Evolutionary conservation across 2,329 filamentous ascomycete species (phyloP).

Genomic region (Neofusicoccum laricinum): DNA sequence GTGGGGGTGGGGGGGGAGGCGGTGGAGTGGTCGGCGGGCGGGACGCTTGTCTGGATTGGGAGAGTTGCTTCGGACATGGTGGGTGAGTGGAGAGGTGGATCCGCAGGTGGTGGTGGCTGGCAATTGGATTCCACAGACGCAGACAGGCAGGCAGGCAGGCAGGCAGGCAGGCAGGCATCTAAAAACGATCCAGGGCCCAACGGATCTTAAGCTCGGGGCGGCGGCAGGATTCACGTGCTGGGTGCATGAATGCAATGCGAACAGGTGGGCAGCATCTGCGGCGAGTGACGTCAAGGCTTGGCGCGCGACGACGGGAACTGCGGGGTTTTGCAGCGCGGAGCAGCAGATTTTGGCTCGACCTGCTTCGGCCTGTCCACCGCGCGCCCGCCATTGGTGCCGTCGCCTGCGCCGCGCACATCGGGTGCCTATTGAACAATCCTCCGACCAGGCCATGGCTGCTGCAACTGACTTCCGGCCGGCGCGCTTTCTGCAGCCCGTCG

Average conservation of each 20-base stretch:
- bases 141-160: not conserved
- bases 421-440: too few relatives aligned
- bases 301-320: not conserved
- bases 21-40: not conserved
- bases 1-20: not conserved
- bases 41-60: not conserved
- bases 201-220: not conserved
- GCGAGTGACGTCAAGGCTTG: not conserved
- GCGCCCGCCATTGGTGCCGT: not conserved
- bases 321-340: not conserved
- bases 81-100: not conserved
- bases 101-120: too few relatives aligned
- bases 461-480: slow-evolving; percentile 3
- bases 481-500: slow-evolving; percentile 4
- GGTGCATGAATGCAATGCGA: not conserved
- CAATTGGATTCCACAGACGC: not conserved
- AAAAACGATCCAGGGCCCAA: not conserved
- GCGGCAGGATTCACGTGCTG: not conserved
- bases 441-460: not conserved
- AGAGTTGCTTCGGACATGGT: not conserved
- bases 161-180: not conserved
- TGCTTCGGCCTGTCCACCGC: not conserved
- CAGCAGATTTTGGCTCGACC: not conserved
- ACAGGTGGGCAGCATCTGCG: not conserved
- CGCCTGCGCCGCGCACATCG: not conserved